phyloP scores from a whole-genome alignment of 306 rosid genomes.

The Cucurbita maxima region DNA sequence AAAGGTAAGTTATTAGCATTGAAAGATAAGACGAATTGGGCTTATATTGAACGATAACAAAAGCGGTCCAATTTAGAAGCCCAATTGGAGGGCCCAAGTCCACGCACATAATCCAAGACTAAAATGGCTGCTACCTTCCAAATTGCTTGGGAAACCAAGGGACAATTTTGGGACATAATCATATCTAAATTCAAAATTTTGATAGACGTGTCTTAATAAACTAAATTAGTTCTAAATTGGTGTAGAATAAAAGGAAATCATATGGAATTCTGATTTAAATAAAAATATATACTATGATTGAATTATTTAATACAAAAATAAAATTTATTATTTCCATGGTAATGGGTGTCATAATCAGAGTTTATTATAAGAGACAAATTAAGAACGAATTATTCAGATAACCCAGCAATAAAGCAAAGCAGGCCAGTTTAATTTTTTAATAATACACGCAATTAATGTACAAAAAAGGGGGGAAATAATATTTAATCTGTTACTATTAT shows the following conservation, averaged over 20 bases:
- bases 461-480: neutral
- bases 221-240: no score
- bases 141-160: slow-evolving; percentile 34
- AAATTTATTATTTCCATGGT: neutral
- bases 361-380: neutral
- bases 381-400: slow-evolving; percentile 1
- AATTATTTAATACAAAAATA: neutral
- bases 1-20: no score
- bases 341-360: neutral
- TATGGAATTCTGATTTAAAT: no score
- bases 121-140: no score
- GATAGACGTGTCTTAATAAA: no score
- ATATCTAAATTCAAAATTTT: neutral
- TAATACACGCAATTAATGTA: neutral
- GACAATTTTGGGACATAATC: slow-evolving; percentile 51
- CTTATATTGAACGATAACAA: no score
- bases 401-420: neutral
- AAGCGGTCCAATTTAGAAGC: no score
- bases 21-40: no score
- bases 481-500: neutral
- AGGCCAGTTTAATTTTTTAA: neutral
- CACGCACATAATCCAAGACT: no score
- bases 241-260: no score
- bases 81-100: no score
- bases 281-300: no score